Base-by-base conservation (phyloP, 2,329 filamentous ascomycete species). In the Nakataea oryzae region DNA sequence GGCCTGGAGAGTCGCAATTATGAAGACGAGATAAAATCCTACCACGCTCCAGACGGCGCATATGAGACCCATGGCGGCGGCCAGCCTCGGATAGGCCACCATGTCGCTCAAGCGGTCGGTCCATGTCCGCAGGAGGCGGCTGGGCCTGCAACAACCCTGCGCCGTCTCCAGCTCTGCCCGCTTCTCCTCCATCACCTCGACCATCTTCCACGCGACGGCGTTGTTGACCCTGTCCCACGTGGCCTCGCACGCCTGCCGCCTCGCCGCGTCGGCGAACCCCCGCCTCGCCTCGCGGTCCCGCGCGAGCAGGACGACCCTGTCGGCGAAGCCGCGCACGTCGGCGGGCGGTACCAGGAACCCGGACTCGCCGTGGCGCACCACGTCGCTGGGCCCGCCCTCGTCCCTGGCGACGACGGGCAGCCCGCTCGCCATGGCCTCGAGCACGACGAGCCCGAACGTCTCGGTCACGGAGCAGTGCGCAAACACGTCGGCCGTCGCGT, bases 201-300 rank as follows among this genome's bases (percentile, higher is more conserved):
- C 75, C 74, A 89, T 83, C 63, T 83, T 80, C 79, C 84, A 85
- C 3, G 87, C 87, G 1, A 88, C 86, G 59, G 82, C 83, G 67
- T 87, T 87, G 74, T 88, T 87, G 71, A 89, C 87, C 73, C 82
- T 86, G 63, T 88, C 85, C 87, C 87, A 90, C 0, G 85, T 89
- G 3, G 83, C 86, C 59, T 85, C 78, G 64, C 82, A 81, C 0
- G 86, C 87, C 64, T 85, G 81, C 26, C 70, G 69, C 61, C 86
- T 78, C 1, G 84, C 81, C 11, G 77, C 74, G 0, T 63, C 62
- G 2, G 75, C 74, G 74, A 89, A 81, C 1, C 66, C 69, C 6
- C 67, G 60, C 9, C 84, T 77, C 21, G 83, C 70, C 0, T 65
- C 62, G 0, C 70, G 58, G 63, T 88, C 77, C 2, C 68, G 72